A percentile compares a stretch with the other conserved stretches of the same genome.
These are phyloP conservation scores for Mycena kentingensis DNA, from an alignment of 768 basidiomycete species.

Conservation along the genomic window DNA sequence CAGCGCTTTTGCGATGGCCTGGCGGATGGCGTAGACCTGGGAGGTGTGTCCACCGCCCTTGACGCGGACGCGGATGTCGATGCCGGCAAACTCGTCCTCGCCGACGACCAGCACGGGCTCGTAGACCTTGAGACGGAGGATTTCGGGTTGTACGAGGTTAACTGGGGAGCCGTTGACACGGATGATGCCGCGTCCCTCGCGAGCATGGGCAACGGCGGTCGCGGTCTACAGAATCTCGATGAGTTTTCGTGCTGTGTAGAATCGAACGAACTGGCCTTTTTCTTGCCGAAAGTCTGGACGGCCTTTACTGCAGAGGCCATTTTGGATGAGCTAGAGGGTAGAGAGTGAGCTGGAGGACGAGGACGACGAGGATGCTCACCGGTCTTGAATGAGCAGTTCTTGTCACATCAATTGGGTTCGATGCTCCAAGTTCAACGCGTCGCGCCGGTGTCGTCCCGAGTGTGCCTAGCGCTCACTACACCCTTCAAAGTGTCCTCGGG, in stretches of 20 bases:
- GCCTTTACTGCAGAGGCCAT: slow-evolving; percentile 82
- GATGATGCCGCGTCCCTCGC: slow-evolving; percentile 94
- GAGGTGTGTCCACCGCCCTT: slow-evolving; percentile 99
- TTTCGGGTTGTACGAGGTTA: slow-evolving; percentile 91
- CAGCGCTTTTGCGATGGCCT: slow-evolving; percentile 96
- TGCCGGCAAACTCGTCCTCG: slow-evolving; percentile 79
- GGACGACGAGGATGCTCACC: neutral
- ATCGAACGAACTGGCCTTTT: slow-evolving; percentile 71
- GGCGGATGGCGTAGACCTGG: slow-evolving; percentile 97
- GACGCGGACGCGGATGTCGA: slow-evolving; percentile 97
- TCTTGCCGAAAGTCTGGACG: slow-evolving; percentile 99
- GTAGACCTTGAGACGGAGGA: slow-evolving; percentile 97
- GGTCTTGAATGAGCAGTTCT: neutral
- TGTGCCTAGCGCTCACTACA: slow-evolving; percentile 64
- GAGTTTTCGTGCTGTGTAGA: slow-evolving; percentile 3
- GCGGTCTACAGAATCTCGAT: slow-evolving; percentile 67
- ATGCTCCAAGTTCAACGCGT: slow-evolving; percentile 12
- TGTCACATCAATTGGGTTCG: neutral
- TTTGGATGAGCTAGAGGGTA: slow-evolving; percentile 39
- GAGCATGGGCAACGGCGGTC: slow-evolving; percentile 95
- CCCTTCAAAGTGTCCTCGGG: slow-evolving; percentile 50
- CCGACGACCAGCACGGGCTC: slow-evolving; percentile 94
- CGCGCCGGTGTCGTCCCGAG: slow-evolving; percentile 7
- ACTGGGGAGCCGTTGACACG: slow-evolving; percentile 97
- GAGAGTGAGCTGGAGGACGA: slow-evolving; percentile 8